A percentile compares a stretch with the other conserved stretches of the same genome.
phyloP scores from a whole-genome alignment of 495 filamentous ascomycete genomes.

The Evansstolkia leycettana region DNA sequence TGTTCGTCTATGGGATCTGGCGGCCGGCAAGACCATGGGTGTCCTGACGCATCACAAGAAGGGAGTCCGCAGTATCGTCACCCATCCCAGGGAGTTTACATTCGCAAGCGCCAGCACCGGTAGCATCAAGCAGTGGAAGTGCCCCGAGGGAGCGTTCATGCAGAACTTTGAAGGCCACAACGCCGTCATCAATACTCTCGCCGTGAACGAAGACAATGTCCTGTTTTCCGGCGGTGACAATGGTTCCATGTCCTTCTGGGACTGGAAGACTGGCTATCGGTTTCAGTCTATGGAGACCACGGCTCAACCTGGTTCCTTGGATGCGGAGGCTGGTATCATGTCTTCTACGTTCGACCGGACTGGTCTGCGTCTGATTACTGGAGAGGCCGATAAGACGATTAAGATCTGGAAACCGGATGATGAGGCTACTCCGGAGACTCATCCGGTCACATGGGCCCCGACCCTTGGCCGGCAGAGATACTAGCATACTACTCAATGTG shows the following conservation, averaged over 20 bases:
- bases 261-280: conserved; percentile 93
- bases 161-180: conserved; percentile 98
- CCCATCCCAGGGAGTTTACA: conserved; percentile 90
- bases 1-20: conserved; percentile 90
- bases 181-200: conserved; percentile 87
- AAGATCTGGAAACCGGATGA: conserved; percentile 95
- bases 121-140: conserved; percentile 99
- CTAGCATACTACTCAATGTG: conserved; percentile 20
- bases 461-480: conserved; percentile 62
- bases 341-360: conserved; percentile 82
- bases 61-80: conserved; percentile 73
- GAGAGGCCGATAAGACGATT: conserved; percentile 94
- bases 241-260: conserved; percentile 95
- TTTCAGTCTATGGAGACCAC: conserved; percentile 82
- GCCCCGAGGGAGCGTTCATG: conserved; percentile 97
- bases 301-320: conserved; percentile 86
- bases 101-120: conserved; percentile 86
- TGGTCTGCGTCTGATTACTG: conserved; percentile 78
- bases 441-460: conserved; percentile 91
- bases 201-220: conserved; percentile 88
- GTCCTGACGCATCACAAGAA: conserved; percentile 98
- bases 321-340: conserved; percentile 92
- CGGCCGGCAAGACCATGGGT: conserved; percentile 90
- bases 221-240: conserved; percentile 94
- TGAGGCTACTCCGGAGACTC: conserved; percentile 75